phyloP scores from a whole-genome alignment of 768 basidiomycete species.

The Trametes elegans region DNA sequence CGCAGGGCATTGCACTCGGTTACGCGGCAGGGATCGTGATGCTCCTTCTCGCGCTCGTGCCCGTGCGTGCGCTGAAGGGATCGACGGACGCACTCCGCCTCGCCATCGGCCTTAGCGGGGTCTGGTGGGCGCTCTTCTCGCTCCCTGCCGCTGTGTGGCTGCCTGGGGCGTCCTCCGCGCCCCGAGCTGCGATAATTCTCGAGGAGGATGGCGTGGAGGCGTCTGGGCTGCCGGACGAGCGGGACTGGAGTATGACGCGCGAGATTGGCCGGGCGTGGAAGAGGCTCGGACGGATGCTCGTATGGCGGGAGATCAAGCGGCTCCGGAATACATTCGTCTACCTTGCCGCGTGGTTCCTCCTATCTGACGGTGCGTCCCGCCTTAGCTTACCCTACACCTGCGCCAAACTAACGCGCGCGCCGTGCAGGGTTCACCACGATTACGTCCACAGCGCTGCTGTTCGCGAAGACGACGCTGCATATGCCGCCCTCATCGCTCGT shows the following conservation, averaged over 20 bases:
- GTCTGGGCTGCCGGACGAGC: neutral
- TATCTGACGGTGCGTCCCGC: conserved; percentile 72
- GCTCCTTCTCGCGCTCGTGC: conserved; percentile 72
- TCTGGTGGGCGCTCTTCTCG: conserved; percentile 87
- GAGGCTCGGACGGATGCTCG: conserved; percentile 71
- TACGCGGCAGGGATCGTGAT: conserved; percentile 81
- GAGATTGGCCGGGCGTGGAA: conserved; percentile 75
- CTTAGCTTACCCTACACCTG: too few relatives aligned
- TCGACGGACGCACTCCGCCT: conserved; percentile 78
- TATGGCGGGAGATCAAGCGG: conserved; percentile 66
- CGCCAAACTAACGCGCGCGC: neutral
- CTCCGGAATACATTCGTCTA: conserved; percentile 86
- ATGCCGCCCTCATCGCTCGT: conserved; percentile 80
- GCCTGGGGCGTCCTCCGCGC: conserved; percentile 39
- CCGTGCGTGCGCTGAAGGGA: conserved; percentile 69
- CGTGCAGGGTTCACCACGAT: conserved; percentile 82
- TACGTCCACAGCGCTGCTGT: conserved; percentile 87
- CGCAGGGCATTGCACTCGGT: conserved; percentile 81
- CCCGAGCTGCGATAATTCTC: conserved; percentile 3
- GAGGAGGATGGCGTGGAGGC: conserved; percentile 14
- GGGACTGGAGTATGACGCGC: conserved; percentile 42
- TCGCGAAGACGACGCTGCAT: conserved; percentile 83
- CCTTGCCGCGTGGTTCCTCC: conserved; percentile 90
- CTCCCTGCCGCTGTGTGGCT: conserved; percentile 77
- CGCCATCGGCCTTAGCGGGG: conserved; percentile 80